Evolutionary conservation across 83 land plant species (phyloP).

Genomic region (Thuja plicata): DNA sequence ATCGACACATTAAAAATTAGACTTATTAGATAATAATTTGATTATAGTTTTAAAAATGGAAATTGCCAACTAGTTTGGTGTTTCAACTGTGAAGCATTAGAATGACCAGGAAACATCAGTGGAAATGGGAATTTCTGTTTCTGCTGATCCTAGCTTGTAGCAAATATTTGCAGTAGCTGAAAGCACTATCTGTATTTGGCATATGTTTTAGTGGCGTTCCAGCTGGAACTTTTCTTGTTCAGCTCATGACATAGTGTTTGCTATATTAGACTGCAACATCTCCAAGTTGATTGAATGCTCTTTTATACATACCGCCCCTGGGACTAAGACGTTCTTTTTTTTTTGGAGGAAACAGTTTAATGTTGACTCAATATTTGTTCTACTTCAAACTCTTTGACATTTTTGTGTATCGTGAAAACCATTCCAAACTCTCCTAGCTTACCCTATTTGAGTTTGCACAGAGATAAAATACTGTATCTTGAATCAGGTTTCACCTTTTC

Average conservation of each 20-base stretch:
- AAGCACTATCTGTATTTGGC: background rate
- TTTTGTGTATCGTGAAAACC: background rate
- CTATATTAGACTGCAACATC: background rate
- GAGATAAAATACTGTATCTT: background rate
- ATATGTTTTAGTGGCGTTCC: background rate
- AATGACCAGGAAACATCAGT: background rate
- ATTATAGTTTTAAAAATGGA: background rate
- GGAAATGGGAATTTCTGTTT: background rate
- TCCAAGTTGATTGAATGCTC: background rate
- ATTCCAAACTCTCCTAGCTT: background rate
- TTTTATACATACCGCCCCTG: background rate
- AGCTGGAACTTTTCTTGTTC: background rate
- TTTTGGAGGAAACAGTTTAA: background rate
- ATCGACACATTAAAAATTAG: too few relatives aligned
- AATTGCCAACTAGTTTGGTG: too few relatives aligned
- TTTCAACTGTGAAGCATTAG: background rate
- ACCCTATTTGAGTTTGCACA: background rate
- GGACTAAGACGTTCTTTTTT: background rate
- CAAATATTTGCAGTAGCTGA: background rate
- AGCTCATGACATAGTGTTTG: background rate
- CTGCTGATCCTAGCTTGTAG: background rate
- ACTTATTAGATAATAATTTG: background rate
- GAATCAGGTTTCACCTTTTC: background rate
- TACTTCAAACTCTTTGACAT: background rate
- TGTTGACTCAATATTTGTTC: background rate